A percentile compares a stretch with the other conserved stretches of the same genome.
These are phyloP conservation scores for Globomyces sp. DNA, from an alignment of 371 early-diverging fungal species.

Conservation along the genomic window DNA sequence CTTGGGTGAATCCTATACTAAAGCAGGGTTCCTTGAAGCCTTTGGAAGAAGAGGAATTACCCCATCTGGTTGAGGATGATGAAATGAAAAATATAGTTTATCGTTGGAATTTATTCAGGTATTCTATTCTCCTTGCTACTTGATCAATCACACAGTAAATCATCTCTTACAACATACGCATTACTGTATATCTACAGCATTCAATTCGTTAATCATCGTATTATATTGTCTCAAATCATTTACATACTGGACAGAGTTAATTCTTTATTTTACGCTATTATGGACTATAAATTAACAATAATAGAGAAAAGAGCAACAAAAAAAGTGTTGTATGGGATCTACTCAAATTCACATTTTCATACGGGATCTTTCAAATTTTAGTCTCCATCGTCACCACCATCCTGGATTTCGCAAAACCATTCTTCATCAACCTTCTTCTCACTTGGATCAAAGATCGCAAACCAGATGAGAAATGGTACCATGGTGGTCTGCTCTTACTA, in stretches of 20 bases:
- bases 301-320: too few species aligned
- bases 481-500: slow-evolving; percentile 25
- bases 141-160: background rate
- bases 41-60: slow-evolving; percentile 66
- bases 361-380: slow-evolving; percentile 4
- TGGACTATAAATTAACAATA: too few species aligned
- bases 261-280: too few species aligned
- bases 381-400: slow-evolving; percentile 9
- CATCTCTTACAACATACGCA: background rate
- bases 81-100: slow-evolving; percentile 22
- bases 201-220: background rate
- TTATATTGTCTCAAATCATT: too few species aligned
- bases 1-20: slow-evolving; percentile 77
- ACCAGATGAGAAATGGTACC: slow-evolving; percentile 14
- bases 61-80: slow-evolving; percentile 61
- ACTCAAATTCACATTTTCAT: slow-evolving; percentile 6
- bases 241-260: too few species aligned
- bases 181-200: background rate
- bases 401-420: slow-evolving; percentile 28
- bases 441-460: slow-evolving; percentile 25
- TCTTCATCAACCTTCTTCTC: slow-evolving; percentile 41
- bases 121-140: background rate
- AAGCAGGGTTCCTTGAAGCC: slow-evolving; percentile 57
- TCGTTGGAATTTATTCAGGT: slow-evolving; percentile 8
- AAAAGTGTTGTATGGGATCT: slow-evolving; percentile 10